Evolutionary conservation across 1,284 basidiomycete species (phyloP), one percentile per base, ranked within the genome.

Genomic region (Ceratobasidium sp.): DNA sequence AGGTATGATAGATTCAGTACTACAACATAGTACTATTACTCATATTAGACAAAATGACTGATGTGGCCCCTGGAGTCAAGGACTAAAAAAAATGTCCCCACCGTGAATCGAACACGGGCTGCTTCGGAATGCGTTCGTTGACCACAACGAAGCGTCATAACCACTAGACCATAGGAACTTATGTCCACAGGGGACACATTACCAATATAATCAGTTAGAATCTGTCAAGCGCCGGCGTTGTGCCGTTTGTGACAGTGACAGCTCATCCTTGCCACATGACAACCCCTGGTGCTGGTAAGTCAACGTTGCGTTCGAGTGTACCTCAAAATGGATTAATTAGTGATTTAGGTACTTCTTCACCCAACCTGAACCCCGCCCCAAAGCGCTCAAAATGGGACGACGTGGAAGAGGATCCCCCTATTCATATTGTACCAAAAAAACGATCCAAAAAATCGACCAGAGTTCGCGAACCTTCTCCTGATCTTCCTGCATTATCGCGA

Each of bases 321-420:
- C 27, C 7, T 12, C 17, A 2, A 0, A 43, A 15, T 25, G 15
- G 29, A 38, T 31, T 55, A 34, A 40, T 7, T 1, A n/a, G 15
- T 17, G 2, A 54, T 56, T 17, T 25, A 68, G 65, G 65, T 34
- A 42, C 65, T 4, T 68, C 65, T 8, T 68, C 65, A 38, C 65
- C 53, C 3, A 68, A 32, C 32, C 20, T 17, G 20, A 56, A 55
- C 29, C 60, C 68, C 10, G 32, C 42, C 15, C 58, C 58, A 20
- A 91, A 89, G 77, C 83, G 88, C 29, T 89, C 89, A 13, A 90
- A 88, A 77, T 91, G 89, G 89, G 87, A 89, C 50, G 49, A 73
- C 67, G 80, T 81, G 20, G 68, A 69, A 0, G 78, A 79, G 49
- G 77, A 80, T 62, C 73, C 75, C 17, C 74, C 77, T 20, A 67